phyloP scores from a whole-genome alignment of 371 early-diverging fungal species.

The Nematocida minor region DNA sequence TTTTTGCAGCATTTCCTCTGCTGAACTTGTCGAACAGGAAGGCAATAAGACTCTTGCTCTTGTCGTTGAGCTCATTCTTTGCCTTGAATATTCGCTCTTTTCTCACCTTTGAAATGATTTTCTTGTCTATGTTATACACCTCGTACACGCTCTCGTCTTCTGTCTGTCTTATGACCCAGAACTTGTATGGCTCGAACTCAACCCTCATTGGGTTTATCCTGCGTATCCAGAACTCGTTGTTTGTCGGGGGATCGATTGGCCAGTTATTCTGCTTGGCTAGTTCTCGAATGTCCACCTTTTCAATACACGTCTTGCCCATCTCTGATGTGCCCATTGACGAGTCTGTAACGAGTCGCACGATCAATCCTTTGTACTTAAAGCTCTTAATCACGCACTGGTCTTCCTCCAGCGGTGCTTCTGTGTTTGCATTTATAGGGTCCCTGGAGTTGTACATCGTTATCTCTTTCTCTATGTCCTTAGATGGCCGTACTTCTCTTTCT shows the following conservation, averaged over 20 bases:
- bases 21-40: conserved; percentile 10
- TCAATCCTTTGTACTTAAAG: not conserved
- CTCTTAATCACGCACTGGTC: not conserved
- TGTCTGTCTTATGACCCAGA: not conserved
- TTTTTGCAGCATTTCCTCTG: too few relatives aligned
- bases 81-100: conserved; percentile 17
- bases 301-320: not conserved
- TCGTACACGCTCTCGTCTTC: not conserved
- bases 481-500: conserved; percentile 6
- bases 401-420: not conserved
- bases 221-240: not conserved
- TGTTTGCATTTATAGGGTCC: not conserved
- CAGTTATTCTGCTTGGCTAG: not conserved
- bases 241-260: not conserved
- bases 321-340: not conserved
- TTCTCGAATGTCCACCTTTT: not conserved
- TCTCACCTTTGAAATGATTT: not conserved
- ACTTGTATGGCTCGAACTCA: not conserved
- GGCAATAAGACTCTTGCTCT: conserved; percentile 1
- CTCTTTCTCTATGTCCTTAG: not conserved
- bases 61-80: not conserved
- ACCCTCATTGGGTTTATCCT: not conserved
- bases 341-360: not conserved
- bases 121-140: conserved; percentile 27
- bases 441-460: conserved; percentile 7